A percentile compares a stretch with the other conserved stretches of the same genome.
Evolutionary conservation across 257 asterid genomes (phyloP).

Genomic region (Sherardia arvensis): DNA sequence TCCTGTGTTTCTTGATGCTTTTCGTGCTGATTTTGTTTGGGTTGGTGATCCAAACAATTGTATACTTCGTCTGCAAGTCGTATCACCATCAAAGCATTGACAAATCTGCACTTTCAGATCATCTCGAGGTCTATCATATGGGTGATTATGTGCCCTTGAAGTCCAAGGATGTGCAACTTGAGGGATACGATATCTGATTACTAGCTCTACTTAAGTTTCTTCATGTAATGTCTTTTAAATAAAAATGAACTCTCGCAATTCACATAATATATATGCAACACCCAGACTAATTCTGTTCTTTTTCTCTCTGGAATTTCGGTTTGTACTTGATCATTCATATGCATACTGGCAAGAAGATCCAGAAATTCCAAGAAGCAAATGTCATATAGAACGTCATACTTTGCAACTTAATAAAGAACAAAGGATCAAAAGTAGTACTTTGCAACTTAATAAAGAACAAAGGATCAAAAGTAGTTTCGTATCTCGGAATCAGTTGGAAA

Average conservation of each 20-base stretch:
- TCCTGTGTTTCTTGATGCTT: conserved; percentile 26
- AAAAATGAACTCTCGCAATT: too few species aligned
- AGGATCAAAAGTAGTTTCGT: background rate
- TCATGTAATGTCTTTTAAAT: too few species aligned
- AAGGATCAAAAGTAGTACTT: background rate
- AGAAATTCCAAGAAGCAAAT: too few species aligned
- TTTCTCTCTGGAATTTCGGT: too few species aligned
- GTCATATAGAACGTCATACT: too few species aligned
- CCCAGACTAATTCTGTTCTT: too few species aligned
- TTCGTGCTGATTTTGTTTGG: conserved; percentile 30
- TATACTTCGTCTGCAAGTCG: conserved; percentile 62
- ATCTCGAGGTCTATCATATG: conserved; percentile 49
- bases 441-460: background rate
- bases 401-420: background rate
- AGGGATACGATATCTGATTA: conserved; percentile 25
- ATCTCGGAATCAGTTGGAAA: background rate
- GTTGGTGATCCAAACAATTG: conserved; percentile 45
- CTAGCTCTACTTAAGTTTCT: too few species aligned
- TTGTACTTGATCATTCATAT: too few species aligned
- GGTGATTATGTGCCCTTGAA: conserved; percentile 60
- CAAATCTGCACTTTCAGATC: conserved; percentile 51
- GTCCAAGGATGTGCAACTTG: conserved; percentile 47
- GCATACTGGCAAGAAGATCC: too few species aligned
- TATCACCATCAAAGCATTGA: conserved; percentile 56
- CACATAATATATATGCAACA: too few species aligned